These are phyloP conservation scores for Curvularia eragrostidis DNA, from an alignment of 2,329 filamentous ascomycete genomes.

Conservation along the genomic window DNA sequence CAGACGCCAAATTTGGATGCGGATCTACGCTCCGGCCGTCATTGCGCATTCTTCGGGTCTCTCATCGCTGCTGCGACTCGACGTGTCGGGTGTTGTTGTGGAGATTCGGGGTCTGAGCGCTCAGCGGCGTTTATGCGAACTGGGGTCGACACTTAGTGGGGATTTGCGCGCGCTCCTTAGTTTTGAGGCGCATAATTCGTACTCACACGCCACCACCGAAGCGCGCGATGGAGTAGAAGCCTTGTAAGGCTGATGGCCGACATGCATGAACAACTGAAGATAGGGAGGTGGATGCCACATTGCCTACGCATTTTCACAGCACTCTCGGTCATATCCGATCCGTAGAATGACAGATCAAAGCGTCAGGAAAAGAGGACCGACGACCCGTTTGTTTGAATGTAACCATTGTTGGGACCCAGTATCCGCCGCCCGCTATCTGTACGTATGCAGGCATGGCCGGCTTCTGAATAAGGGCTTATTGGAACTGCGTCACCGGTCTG, in stretches of 20 bases:
- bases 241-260: slow-evolving; percentile 19
- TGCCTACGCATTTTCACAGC: slow-evolving; percentile 1
- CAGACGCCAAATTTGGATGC: neutral
- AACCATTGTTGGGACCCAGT: neutral
- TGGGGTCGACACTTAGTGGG: slow-evolving; percentile 9
- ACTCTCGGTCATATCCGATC: slow-evolving; percentile 14
- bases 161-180: slow-evolving; percentile 13
- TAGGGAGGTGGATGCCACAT: slow-evolving; percentile 1
- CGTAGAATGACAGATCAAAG: slow-evolving; percentile 4
- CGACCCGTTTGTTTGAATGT: slow-evolving; percentile 1
- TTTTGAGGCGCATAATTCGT: slow-evolving; percentile 14
- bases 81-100: neutral
- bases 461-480: neutral
- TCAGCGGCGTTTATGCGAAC: slow-evolving; percentile 14
- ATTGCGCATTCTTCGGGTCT: slow-evolving; percentile 2
- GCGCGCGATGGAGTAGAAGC: slow-evolving; percentile 13
- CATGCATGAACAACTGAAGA: slow-evolving; percentile 9
- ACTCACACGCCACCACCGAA: slow-evolving; percentile 7
- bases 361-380: slow-evolving; percentile 16
- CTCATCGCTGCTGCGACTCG: neutral
- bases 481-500: neutral
- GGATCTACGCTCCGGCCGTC: slow-evolving; percentile 5
- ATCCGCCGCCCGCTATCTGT: neutral
- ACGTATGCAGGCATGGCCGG: neutral
- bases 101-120: slow-evolving; percentile 8